A percentile compares a stretch with the other conserved stretches of the same genome.
Conservation (phyloP, 441 rosid genomes). For the Daphne laureola region DNA sequence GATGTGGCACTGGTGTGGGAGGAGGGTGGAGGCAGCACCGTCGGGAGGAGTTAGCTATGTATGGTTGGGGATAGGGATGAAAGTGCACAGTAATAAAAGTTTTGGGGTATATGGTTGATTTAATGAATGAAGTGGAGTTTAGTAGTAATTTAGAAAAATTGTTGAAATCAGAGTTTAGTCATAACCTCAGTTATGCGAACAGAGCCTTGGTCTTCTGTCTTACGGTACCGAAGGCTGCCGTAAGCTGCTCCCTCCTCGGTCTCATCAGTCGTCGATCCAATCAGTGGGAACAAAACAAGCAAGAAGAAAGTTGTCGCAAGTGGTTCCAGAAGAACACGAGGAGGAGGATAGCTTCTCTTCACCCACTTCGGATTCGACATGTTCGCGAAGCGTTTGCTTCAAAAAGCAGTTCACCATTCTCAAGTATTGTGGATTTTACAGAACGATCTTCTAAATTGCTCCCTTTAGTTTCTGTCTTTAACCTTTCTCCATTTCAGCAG, state of each 20-base stretch:
- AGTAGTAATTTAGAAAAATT: no score
- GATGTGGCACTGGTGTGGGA: no score
- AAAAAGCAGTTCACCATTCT: constrained; percentile 38
- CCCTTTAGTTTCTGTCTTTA: background rate
- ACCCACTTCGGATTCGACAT: constrained; percentile 19
- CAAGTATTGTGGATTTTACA: constrained; percentile 12
- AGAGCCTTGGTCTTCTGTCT: no score
- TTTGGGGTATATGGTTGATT: no score
- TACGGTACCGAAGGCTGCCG: no score
- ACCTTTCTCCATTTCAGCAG: constrained; percentile 13
- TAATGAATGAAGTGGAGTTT: no score
- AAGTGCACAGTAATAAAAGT: no score
- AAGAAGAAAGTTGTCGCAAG: constrained; percentile 6
- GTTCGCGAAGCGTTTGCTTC: constrained; percentile 49
- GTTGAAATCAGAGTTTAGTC: no score
- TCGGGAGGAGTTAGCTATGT: no score
- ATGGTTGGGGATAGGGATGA: no score
- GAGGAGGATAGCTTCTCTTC: background rate
- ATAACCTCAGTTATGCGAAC: no score
- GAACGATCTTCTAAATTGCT: background rate
- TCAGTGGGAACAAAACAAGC: constrained; percentile 16
- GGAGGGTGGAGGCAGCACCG: no score
- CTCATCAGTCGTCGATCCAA: constrained; percentile 20
- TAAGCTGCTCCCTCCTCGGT: background rate
- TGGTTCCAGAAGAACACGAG: background rate